phyloP scores from a whole-genome alignment of 768 basidiomycete genomes.

The Mycena kentingensis region DNA sequence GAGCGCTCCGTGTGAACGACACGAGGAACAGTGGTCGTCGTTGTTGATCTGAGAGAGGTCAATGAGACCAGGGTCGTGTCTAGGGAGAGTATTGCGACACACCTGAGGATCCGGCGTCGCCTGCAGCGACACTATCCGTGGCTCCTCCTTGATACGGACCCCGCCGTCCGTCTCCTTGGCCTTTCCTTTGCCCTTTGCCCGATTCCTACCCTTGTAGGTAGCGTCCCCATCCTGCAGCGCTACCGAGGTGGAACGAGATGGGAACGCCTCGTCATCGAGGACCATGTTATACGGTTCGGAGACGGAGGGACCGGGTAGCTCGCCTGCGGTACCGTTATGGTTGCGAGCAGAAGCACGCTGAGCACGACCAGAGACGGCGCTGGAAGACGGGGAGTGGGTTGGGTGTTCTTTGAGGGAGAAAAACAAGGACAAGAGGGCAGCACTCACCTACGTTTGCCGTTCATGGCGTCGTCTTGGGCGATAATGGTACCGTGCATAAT shows the following conservation, averaged over 20 bases:
- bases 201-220: conserved; percentile 32
- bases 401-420: conserved; percentile 23
- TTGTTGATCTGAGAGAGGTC: conserved; percentile 49
- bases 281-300: conserved; percentile 54
- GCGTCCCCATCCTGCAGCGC: conserved; percentile 39
- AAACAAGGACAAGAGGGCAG: conserved; percentile 33
- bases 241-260: conserved; percentile 67
- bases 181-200: conserved; percentile 54
- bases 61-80: conserved; percentile 11
- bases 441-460: conserved; percentile 73
- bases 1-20: conserved; percentile 78
- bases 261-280: conserved; percentile 58
- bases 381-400: conserved; percentile 33
- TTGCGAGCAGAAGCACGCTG: conserved; percentile 73
- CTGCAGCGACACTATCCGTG: conserved; percentile 44
- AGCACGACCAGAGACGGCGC: conserved; percentile 64
- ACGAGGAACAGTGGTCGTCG: conserved; percentile 85
- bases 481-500: conserved; percentile 67
- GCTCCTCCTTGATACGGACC: conserved; percentile 56
- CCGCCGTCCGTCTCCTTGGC: conserved; percentile 42
- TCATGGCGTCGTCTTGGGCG: conserved; percentile 67
- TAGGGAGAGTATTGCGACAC: conserved; percentile 25
- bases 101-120: conserved; percentile 52
- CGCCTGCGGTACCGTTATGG: conserved; percentile 50
- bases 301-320: conserved; percentile 43